phyloP scores from a whole-genome alignment of 768 basidiomycete genomes.

The Pisolithus microcarpus region DNA sequence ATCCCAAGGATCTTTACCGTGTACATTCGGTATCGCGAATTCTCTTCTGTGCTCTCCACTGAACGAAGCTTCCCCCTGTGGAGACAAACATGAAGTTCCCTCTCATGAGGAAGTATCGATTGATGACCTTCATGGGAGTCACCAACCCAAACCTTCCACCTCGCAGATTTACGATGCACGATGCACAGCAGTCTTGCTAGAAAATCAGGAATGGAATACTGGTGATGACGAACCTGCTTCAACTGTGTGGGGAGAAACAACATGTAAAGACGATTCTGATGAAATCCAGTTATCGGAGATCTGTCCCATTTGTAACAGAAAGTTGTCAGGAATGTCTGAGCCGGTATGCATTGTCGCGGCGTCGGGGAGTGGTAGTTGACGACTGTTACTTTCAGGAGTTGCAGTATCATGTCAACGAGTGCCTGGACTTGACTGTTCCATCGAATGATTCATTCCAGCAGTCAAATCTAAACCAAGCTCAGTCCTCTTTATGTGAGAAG shows the following conservation, averaged over 20 bases:
- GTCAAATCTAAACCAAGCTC: background rate
- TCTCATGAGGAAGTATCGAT: background rate
- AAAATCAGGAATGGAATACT: conserved; percentile 52
- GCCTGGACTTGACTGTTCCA: conserved; percentile 36
- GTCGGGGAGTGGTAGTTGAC: conserved; percentile 8
- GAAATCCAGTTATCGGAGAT: background rate
- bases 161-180: background rate
- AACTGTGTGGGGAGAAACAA: conserved; percentile 23
- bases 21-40: conserved; percentile 15
- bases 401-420: conserved; percentile 50
- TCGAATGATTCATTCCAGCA: background rate
- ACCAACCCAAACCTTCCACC: too few relatives aligned
- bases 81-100: background rate
- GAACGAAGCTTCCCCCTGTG: background rate
- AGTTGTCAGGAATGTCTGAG: conserved; percentile 5
- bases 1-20: background rate
- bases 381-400: conserved; percentile 34
- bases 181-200: background rate
- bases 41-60: conserved; percentile 9
- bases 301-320: conserved; percentile 23
- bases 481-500: background rate
- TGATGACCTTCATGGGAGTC: too few relatives aligned
- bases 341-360: conserved; percentile 25
- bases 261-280: conserved; percentile 12
- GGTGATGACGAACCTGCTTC: conserved; percentile 62